Base-by-base conservation (phyloP, 2,329 filamentous ascomycete species). In the Fusarium acutatum region DNA sequence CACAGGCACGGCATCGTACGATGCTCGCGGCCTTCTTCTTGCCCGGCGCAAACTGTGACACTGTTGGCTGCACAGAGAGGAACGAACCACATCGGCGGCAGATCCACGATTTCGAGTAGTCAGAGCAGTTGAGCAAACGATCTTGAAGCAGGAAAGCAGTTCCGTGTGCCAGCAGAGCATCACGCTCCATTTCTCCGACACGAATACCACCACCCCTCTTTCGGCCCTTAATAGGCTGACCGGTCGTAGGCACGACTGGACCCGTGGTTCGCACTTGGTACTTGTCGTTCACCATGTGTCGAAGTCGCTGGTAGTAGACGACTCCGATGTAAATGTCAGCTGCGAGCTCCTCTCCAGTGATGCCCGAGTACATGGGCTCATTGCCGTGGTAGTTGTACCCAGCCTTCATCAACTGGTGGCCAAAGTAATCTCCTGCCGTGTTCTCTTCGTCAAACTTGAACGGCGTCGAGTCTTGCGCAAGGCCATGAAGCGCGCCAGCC, bases 211-310 rank as follows among this genome's bases (percentile, higher is more conserved):
- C 96, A 80, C 96, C 96, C 83, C 96, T 94, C 82, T 97, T 96
- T 82, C 96, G 89, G 73, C 96, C 96, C 86, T 98, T 98, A 87
- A 99, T 96, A 44, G 96, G 96, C 82, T 99, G 96, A 37, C 96
- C 95, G 1, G 96, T 98, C 22, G 96, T 90, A 30, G 92, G 90
- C 62, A 96, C 96, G 47, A 98, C 93, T 2, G 95, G 95, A 62
- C 96, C 96, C 0, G 96, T 98, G 6, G 96, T 98, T 83, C 96
- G 92, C 63, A 98, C 96, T 83, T 99, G 96, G 88, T 94, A 99
- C 84, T 99, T 99, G 84, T 99, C 96, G 89, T 98, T 98, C 64
- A 99, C 96, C 96, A 99, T 99, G 91, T 99, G 96, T 82, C 96
- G 89, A 69, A 99, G 89, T 82, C 96, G 92, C 84, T 99, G 96